Evolutionary conservation across 345 rosid genomes (phyloP), one percentile per base, ranked within the genome.

Genomic region (Eucalyptus cloeziana): DNA sequence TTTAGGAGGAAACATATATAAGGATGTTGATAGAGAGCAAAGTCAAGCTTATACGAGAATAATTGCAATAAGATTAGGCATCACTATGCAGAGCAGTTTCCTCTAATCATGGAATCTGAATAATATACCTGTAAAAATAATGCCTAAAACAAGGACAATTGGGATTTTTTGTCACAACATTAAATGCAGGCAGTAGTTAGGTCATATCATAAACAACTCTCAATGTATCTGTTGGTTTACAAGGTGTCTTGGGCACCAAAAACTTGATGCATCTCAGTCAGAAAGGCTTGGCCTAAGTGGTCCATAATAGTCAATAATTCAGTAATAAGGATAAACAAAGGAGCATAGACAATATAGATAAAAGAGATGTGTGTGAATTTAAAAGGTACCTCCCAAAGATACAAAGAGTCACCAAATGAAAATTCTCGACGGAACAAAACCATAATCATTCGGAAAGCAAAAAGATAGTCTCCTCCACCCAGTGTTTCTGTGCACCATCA

Each of bases 401-500:
- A 98, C 89, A 98, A 94, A 3, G 99, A 97, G 91, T 98, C 99
- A 14, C 99, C 94, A 90, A 97, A 97, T 4, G 99, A 98, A 92
- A 98, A 97, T 88, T 98, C 99, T 89, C 99, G 94, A 50, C 99
- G 96, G 91, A 98, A 98, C 86, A 97, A 93, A 86, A 98, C 99
- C 99, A 98, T 96, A 58, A 98, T 95, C 99, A 98, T 98, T 87
- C 99, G 93, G 91, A 98, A 93, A 58, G 99, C 99, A 94, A 98
- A 98, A 86, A 97, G 94, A 93, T 98, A 98, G 93, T 96, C 96
- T 49, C 99, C 99, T 90, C 99, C 99, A 86, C 99, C 99, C 11
- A 98, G 93, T 11, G 97, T 94, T 91, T 98, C 99, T 98, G 95
- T 81, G 89, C 89, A 88, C 40, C 88, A 86, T 81, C 89, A 16